These are phyloP conservation scores for Alternaria solani DNA, from an alignment of 2,329 filamentous ascomycete genomes.

Conservation along the genomic window DNA sequence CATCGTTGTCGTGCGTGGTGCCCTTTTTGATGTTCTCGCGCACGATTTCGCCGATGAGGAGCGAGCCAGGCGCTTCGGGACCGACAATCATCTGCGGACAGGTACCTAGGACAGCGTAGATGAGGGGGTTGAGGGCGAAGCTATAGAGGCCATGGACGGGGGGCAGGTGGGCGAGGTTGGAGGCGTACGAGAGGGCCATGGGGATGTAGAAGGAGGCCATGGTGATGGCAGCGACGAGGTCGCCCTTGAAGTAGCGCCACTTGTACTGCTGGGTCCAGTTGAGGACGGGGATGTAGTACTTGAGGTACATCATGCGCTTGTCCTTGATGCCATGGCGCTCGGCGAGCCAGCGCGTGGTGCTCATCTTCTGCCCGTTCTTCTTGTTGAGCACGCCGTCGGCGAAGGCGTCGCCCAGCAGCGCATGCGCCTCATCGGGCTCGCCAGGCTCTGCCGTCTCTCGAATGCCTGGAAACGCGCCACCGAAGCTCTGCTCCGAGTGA, in stretches of 20 bases:
- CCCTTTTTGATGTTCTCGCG: conserved; percentile 77
- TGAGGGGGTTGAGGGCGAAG: conserved; percentile 89
- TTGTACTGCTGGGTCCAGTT: conserved; percentile 91
- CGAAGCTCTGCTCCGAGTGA: conserved; percentile 51
- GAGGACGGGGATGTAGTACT: conserved; percentile 91
- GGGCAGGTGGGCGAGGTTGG: conserved; percentile 90
- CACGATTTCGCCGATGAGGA: conserved; percentile 88
- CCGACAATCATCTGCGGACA: conserved; percentile 94
- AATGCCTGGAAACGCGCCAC: conserved; percentile 47
- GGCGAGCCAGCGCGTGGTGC: conserved; percentile 75
- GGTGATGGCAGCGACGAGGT: conserved; percentile 88
- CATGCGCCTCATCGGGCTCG: conserved; percentile 46
- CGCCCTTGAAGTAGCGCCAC: conserved; percentile 81
- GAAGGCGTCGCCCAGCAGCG: conserved; percentile 53
- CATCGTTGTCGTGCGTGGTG: conserved; percentile 69
- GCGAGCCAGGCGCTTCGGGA: conserved; percentile 90
- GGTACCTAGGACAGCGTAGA: conserved; percentile 91
- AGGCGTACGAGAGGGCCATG: conserved; percentile 92
- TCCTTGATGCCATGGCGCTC: conserved; percentile 77
- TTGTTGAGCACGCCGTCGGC: conserved; percentile 55
- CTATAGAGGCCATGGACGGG: conserved; percentile 94
- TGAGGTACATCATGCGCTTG: conserved; percentile 77
- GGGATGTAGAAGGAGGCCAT: conserved; percentile 98
- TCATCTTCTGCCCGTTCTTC: conserved; percentile 67
- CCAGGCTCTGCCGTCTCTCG: conserved; percentile 38